A percentile compares a stretch with the other conserved stretches of the same genome.
phyloP scores from a whole-genome alignment of 1,284 basidiomycete genomes.

The Mycosarcoma maydis region DNA sequence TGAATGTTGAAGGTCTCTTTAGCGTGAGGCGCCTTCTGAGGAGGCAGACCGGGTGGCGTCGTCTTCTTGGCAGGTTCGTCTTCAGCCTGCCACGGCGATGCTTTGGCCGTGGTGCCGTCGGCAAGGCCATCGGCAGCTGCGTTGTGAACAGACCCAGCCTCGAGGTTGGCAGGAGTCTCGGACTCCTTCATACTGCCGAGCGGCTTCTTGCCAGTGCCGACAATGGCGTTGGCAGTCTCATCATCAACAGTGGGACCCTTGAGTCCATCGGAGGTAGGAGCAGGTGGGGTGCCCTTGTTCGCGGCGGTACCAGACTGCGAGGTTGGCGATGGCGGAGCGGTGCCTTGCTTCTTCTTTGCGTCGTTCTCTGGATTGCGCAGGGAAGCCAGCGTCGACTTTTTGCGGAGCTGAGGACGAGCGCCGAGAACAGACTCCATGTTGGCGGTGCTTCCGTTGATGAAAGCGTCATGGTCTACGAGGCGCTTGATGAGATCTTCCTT shows the following conservation, averaged over 20 bases:
- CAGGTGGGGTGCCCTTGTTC: slow-evolving; percentile 23
- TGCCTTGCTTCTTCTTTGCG: slow-evolving; percentile 10
- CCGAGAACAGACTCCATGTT: slow-evolving; percentile 20
- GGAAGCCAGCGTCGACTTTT: slow-evolving; percentile 55
- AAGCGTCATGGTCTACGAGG: slow-evolving; percentile 53
- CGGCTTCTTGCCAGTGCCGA: slow-evolving; percentile 32
- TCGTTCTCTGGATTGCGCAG: slow-evolving; percentile 20
- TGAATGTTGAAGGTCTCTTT: slow-evolving; percentile 56
- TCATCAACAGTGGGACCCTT: slow-evolving; percentile 33
- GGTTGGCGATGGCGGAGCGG: slow-evolving; percentile 27
- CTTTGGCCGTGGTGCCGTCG: slow-evolving; percentile 34
- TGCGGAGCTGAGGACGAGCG: slow-evolving; percentile 35
- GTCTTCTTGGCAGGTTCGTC: slow-evolving; percentile 39
- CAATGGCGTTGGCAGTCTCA: slow-evolving; percentile 38
- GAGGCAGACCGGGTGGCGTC: slow-evolving; percentile 54
- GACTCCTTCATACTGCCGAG: slow-evolving; percentile 49
- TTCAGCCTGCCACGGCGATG: slow-evolving; percentile 27
- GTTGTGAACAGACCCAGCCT: slow-evolving; percentile 51
- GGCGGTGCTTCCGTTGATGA: slow-evolving; percentile 50
- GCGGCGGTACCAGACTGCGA: slow-evolving; percentile 20
- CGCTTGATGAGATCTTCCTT: slow-evolving; percentile 60
- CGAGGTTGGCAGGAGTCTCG: slow-evolving; percentile 45
- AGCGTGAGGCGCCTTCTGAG: slow-evolving; percentile 40
- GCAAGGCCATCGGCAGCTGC: slow-evolving; percentile 44
- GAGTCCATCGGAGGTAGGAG: slow-evolving; percentile 4